Evolutionary conservation across 75 land plant species (phyloP).

Genomic region (Chamaecyparis obtusa): DNA sequence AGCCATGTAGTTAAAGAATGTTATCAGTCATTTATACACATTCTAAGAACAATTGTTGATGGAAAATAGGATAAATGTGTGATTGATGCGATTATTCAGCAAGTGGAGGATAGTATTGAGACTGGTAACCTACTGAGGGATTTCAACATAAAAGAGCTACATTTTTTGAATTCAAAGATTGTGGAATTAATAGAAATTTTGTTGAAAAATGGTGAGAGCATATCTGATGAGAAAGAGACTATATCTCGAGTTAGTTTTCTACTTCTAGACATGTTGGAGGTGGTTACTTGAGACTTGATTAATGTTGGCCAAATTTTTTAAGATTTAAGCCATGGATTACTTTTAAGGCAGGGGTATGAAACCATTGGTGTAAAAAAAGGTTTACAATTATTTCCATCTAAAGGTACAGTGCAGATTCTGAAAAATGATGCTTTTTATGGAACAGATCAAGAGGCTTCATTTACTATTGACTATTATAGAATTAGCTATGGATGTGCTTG

Average conservation of each 20-base stretch:
- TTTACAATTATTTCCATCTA: slow-evolving; percentile 59
- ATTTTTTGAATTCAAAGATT: slow-evolving; percentile 53
- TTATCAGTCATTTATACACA: slow-evolving; percentile 58
- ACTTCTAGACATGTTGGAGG: slow-evolving; percentile 93
- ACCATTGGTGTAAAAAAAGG: slow-evolving; percentile 19
- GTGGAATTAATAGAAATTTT: slow-evolving; percentile 50
- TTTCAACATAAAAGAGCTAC: slow-evolving; percentile 70
- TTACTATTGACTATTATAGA: slow-evolving; percentile 72
- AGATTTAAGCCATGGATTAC: slow-evolving; percentile 57
- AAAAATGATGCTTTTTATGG: slow-evolving; percentile 71
- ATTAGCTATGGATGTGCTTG: slow-evolving; percentile 90
- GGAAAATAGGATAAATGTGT: slow-evolving; percentile 71
- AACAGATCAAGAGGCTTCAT: slow-evolving; percentile 59
- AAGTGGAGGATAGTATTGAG: slow-evolving; percentile 57
- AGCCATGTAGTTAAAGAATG: slow-evolving; percentile 72
- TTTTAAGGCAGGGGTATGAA: slow-evolving; percentile 14
- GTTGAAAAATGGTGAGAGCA: slow-evolving; percentile 36
- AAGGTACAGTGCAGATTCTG: slow-evolving; percentile 63
- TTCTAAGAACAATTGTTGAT: slow-evolving; percentile 47
- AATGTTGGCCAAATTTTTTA: slow-evolving; percentile 47
- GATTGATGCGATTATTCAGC: slow-evolving; percentile 44
- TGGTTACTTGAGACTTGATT: slow-evolving; percentile 76
- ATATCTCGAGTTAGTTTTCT: slow-evolving; percentile 43
- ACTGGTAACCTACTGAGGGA: slow-evolving; percentile 29
- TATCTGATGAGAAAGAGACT: slow-evolving; percentile 29